These are phyloP conservation scores for Lolium rigidum DNA, from an alignment of 176 grass and related monocot genomes.

Conservation along the genomic window DNA sequence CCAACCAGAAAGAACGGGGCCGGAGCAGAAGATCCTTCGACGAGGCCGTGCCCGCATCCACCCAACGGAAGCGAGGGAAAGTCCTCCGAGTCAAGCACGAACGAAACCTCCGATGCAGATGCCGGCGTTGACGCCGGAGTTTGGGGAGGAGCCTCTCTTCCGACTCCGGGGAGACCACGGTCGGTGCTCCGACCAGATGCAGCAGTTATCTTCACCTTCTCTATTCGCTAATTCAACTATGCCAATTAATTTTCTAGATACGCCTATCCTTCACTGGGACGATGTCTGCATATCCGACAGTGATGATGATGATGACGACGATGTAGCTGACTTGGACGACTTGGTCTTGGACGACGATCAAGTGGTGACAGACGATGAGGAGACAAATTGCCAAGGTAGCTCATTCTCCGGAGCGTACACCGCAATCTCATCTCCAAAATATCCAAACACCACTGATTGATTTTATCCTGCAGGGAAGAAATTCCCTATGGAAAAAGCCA, in stretches of 20 bases:
- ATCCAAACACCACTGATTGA: neutral
- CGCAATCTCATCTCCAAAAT: neutral
- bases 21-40: too few species aligned
- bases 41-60: too few species aligned
- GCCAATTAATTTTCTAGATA: neutral
- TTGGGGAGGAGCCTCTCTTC: too few species aligned
- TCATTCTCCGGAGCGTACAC: neutral
- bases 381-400: conserved; percentile 3
- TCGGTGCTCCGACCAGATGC: too few species aligned
- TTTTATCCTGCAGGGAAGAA: conserved; percentile 3
- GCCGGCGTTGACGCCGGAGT: too few species aligned
- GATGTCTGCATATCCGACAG: neutral
- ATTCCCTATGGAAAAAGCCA: neutral
- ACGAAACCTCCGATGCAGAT: too few species aligned
- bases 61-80: too few species aligned
- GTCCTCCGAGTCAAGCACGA: too few species aligned
- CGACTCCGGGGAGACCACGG: too few species aligned
- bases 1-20: too few species aligned
- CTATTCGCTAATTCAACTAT: neutral
- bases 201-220: neutral
- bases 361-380: neutral
- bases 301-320: neutral
- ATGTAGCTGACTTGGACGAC: neutral
- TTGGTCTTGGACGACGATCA: neutral
- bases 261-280: neutral